Percentiles rank a stretch among this genome's conserved stretches.
Evolutionary conservation across 331 rosid genomes (phyloP).

Genomic region (Phaseolus coccineus): DNA sequence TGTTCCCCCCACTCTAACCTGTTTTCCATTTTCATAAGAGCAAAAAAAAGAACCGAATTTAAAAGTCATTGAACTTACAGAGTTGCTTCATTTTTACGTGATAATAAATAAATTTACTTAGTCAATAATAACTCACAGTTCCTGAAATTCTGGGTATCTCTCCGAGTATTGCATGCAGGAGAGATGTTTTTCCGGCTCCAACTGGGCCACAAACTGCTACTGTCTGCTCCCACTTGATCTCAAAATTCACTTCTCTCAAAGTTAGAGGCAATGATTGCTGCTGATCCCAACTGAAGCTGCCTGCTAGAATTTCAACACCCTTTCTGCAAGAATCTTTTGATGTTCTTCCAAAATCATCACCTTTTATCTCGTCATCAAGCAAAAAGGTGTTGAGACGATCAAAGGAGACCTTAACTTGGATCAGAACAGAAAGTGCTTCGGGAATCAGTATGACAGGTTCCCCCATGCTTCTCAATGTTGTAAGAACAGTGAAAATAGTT

Average conservation of each 20-base stretch:
- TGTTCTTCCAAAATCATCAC: constrained; percentile 42
- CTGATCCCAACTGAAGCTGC: constrained; percentile 63
- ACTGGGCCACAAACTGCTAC: constrained; percentile 67
- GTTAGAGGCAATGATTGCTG: constrained; percentile 50
- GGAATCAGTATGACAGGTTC: constrained; percentile 76
- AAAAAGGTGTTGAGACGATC: constrained; percentile 59
- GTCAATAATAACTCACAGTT: constrained; percentile 31
- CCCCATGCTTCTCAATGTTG: constrained; percentile 56
- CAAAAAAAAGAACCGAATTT: neutral
- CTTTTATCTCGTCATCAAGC: constrained; percentile 64
- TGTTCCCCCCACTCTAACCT: constrained; percentile 65
- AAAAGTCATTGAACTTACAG: neutral
- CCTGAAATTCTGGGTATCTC: constrained; percentile 47
- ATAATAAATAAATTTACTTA: neutral
- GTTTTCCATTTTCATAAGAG: constrained; percentile 13
- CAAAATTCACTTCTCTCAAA: constrained; percentile 54
- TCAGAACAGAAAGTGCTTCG: constrained; percentile 63
- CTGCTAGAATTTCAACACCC: constrained; percentile 45
- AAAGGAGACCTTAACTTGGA: constrained; percentile 73
- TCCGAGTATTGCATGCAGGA: constrained; percentile 40
- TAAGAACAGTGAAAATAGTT: constrained; percentile 66
- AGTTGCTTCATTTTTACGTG: neutral
- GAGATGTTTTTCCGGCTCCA: constrained; percentile 45
- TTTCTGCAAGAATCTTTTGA: constrained; percentile 14
- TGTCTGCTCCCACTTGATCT: constrained; percentile 57